Base-by-base conservation (phyloP, 2,329 filamentous ascomycete species). In the Botryotinia narcissicola region DNA sequence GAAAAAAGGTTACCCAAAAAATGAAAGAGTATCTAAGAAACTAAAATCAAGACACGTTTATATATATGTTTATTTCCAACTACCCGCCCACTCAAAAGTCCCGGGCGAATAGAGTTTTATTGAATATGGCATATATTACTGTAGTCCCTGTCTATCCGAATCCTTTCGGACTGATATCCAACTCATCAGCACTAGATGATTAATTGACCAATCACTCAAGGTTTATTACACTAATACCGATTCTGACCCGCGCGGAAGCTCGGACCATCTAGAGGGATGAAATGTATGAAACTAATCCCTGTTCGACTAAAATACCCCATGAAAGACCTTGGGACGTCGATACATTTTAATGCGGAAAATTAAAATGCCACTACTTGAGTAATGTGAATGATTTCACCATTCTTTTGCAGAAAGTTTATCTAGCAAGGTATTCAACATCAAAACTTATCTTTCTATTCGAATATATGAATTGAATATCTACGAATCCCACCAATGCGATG, bases 401-500 rank as follows among this genome's bases (percentile, higher is more conserved):
- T 71, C 16, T 57, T 32, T 18, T 18, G 51, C n/a, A 57, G n/a
- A 29, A 57, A 57, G n/a, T 54, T n/a, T 54, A 54, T 29, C 25
- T 29, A n/a, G 2, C 51, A 54, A 29, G n/a, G 14, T n/a, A 70
- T 54, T 16, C 5, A 35, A 57, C 20, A 54, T 22, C 10, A 12
- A 54, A 1, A n/a, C 20, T 9, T n/a, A 62, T 71, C 46, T 54
- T 29, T 20, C 29, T 25, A 40, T 71, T 42, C 32, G 32, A 66
- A 40, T 12, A 20, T 9, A 18, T 3, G 16, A 42, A 51, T 40
- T 64, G 32, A 48, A 40, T 1, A 40, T 71, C 44, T 51, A 48
- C 64, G 4, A 22, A 46, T 29, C 62, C 32, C 35, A 63, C 60
- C 63, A 70, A 79, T 79, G 78, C 74, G 66, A 79, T 79, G 78